Conservation (phyloP, 140 eudicot species). For the Oenanthe javanica region DNA sequence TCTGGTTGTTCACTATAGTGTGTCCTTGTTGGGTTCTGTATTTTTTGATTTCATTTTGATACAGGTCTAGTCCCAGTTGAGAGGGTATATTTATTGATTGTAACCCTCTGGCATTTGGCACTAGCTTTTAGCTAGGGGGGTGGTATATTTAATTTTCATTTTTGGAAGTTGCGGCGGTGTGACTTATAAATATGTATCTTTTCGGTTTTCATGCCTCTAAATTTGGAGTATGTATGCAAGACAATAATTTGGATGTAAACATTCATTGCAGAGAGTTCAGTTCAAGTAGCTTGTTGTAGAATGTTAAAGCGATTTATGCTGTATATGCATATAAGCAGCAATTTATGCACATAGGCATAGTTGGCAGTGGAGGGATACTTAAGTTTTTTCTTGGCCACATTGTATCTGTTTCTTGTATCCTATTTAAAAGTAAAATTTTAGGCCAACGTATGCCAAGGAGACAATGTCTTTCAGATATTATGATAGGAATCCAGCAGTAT, state of each 20-base stretch:
- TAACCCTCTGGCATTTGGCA: neutral
- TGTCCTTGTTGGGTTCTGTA: neutral
- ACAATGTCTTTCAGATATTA: no score
- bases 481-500: no score
- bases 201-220: constrained; percentile 1
- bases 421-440: no score
- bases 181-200: constrained; percentile 18
- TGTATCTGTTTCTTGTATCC: no score
- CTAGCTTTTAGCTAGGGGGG: constrained; percentile 5
- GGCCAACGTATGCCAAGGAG: no score
- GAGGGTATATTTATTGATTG: constrained; percentile 3
- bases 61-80: constrained; percentile 7
- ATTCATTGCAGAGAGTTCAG: neutral
- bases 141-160: constrained; percentile 7
- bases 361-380: no score
- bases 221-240: constrained; percentile 3
- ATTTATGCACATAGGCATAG: neutral
- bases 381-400: no score
- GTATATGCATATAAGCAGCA: neutral
- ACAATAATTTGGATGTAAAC: neutral
- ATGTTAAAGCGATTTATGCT: no score
- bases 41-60: constrained; percentile 16
- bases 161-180: constrained; percentile 10
- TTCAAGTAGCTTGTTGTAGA: no score
- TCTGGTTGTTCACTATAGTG: constrained; percentile 8